A percentile compares a stretch with the other conserved stretches of the same genome.
Conservation (phyloP, 73 alveolate species). For the Blepharisma stoltei region DNA sequence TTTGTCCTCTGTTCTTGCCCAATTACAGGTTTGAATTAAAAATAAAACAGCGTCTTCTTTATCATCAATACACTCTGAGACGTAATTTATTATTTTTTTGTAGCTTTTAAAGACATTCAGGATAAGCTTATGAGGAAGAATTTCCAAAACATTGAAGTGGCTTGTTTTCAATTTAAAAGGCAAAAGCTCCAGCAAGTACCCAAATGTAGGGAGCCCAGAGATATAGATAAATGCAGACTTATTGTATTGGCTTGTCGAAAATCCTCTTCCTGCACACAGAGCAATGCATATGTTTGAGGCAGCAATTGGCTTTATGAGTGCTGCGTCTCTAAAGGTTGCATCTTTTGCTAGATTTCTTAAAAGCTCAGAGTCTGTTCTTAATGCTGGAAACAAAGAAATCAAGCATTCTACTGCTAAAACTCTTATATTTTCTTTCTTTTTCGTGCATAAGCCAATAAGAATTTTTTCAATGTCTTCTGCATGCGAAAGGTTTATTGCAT, state of each 20-base stretch:
- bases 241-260: neutral
- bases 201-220: neutral
- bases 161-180: neutral
- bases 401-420: neutral
- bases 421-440: constrained; percentile 12
- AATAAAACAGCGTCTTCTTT: too few relatives aligned
- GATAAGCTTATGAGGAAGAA: neutral
- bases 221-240: neutral
- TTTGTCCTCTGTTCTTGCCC: neutral
- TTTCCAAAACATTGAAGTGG: neutral
- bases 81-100: neutral
- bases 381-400: neutral
- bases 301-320: neutral
- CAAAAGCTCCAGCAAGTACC: neutral
- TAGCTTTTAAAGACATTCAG: neutral
- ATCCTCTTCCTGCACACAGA: constrained; percentile 21
- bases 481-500: neutral
- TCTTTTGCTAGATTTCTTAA: constrained; percentile 15
- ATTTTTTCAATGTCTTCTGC: neutral
- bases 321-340: neutral
- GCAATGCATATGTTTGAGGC: neutral
- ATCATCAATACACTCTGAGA: neutral
- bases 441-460: neutral
- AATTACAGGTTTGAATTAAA: neutral
- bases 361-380: neutral